Conservation (phyloP, 352 stramenopile species). For the Phytophthora sansomeana region DNA sequence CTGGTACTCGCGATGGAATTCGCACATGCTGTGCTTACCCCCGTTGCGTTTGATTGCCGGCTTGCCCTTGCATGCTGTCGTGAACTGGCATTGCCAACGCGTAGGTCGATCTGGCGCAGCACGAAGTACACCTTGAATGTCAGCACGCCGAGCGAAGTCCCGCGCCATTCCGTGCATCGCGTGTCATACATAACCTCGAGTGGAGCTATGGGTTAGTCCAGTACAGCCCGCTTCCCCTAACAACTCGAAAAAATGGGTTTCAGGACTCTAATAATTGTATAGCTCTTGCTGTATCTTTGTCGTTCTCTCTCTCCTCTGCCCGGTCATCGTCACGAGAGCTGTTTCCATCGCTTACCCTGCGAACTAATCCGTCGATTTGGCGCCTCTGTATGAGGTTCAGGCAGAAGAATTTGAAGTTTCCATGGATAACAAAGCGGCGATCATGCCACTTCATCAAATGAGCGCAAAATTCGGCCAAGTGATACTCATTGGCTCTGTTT, state of each 20-base stretch:
- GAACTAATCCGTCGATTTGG: constrained; percentile 23
- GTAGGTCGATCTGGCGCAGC: no score
- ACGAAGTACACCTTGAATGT: no score
- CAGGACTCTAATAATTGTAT: constrained; percentile 7
- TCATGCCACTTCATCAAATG: constrained; percentile 14
- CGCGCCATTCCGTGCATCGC: no score
- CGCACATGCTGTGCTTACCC: no score
- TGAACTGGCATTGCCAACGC: no score
- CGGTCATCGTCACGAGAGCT: no score
- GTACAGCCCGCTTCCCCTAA: constrained; percentile 12
- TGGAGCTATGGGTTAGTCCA: no score
- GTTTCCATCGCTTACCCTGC: background rate
- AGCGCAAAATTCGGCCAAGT: constrained; percentile 1
- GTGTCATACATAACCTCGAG: no score
- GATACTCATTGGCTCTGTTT: background rate
- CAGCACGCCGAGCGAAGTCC: no score
- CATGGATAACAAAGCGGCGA: constrained; percentile 1
- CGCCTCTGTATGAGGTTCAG: constrained; percentile 30
- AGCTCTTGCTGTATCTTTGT: background rate
- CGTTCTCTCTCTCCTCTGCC: background rate
- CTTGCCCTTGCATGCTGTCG: no score
- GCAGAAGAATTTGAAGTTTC: constrained; percentile 13
- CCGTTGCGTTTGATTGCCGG: no score
- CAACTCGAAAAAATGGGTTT: constrained; percentile 10
- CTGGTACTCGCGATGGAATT: no score